Conservation (phyloP, 352 stramenopile species). For the Phytophthora crassamura region DNA sequence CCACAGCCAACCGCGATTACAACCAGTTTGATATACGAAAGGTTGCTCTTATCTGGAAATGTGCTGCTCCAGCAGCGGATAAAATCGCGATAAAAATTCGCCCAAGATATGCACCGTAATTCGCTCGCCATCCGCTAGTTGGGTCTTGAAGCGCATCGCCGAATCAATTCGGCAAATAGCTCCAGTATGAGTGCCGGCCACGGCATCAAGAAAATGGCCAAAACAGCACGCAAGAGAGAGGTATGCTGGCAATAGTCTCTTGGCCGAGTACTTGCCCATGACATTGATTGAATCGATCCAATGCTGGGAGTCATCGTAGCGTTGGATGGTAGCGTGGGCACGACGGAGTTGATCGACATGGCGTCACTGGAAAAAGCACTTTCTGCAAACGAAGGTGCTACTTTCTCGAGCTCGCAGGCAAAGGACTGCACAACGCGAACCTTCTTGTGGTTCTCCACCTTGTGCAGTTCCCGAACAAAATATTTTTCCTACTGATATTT, state of each 20-base stretch:
- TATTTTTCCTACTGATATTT: too few relatives aligned
- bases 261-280: conserved; percentile 19
- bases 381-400: too few relatives aligned
- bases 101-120: conserved; percentile 10
- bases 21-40: conserved; percentile 2
- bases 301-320: background rate
- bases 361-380: background rate
- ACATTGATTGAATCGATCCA: background rate
- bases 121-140: conserved; percentile 9
- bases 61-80: background rate
- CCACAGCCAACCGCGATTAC: conserved; percentile 4
- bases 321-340: background rate
- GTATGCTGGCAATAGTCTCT: conserved; percentile 7
- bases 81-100: conserved; percentile 12
- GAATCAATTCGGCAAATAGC: conserved; percentile 19
- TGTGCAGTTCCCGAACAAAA: too few relatives aligned
- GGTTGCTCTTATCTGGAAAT: conserved; percentile 19
- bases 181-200: conserved; percentile 17
- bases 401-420: too few relatives aligned
- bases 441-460: too few relatives aligned
- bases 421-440: too few relatives aligned
- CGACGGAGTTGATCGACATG: conserved; percentile 4
- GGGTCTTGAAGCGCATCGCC: conserved; percentile 28
- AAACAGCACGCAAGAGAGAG: conserved; percentile 6
- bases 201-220: conserved; percentile 14